These are phyloP conservation scores for Aspergillus sp. DNA, from an alignment of 2,329 filamentous ascomycete genomes.

Conservation along the genomic window DNA sequence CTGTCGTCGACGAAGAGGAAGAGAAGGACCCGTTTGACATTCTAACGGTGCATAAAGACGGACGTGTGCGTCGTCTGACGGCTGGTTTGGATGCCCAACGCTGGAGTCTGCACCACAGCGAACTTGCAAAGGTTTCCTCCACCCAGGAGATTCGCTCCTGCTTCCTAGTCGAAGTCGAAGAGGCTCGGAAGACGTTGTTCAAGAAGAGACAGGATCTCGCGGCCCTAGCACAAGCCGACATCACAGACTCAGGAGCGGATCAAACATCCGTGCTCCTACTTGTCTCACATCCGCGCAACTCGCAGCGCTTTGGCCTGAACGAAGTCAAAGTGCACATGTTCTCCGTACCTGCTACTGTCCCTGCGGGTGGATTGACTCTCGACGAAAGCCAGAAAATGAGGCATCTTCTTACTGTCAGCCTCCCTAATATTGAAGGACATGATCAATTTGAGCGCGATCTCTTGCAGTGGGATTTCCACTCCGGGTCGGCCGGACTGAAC, in stretches of 20 bases:
- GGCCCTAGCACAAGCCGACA: slow-evolving; percentile 34
- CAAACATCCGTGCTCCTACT: slow-evolving; percentile 37
- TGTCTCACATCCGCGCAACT: slow-evolving; percentile 36
- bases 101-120: slow-evolving; percentile 38
- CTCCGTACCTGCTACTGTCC: slow-evolving; percentile 30
- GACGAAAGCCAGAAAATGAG: slow-evolving; percentile 34
- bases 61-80: slow-evolving; percentile 39
- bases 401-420: slow-evolving; percentile 34
- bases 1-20: slow-evolving; percentile 18
- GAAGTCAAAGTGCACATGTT: slow-evolving; percentile 41
- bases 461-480: slow-evolving; percentile 40
- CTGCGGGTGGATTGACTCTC: slow-evolving; percentile 18
- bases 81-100: slow-evolving; percentile 38
- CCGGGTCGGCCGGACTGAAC: slow-evolving; percentile 37
- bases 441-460: slow-evolving; percentile 21
- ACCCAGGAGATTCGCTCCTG: slow-evolving; percentile 31
- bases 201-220: slow-evolving; percentile 40
- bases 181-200: slow-evolving; percentile 39
- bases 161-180: slow-evolving; percentile 41
- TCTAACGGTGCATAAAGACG: slow-evolving; percentile 44
- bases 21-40: slow-evolving; percentile 36
- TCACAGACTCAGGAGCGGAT: slow-evolving; percentile 23
- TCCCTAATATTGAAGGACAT: slow-evolving; percentile 31
- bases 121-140: slow-evolving; percentile 26
- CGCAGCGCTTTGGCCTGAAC: slow-evolving; percentile 26